Conservation (phyloP, 2,329 filamentous ascomycete species). For the Stemphylium vesicarium region DNA sequence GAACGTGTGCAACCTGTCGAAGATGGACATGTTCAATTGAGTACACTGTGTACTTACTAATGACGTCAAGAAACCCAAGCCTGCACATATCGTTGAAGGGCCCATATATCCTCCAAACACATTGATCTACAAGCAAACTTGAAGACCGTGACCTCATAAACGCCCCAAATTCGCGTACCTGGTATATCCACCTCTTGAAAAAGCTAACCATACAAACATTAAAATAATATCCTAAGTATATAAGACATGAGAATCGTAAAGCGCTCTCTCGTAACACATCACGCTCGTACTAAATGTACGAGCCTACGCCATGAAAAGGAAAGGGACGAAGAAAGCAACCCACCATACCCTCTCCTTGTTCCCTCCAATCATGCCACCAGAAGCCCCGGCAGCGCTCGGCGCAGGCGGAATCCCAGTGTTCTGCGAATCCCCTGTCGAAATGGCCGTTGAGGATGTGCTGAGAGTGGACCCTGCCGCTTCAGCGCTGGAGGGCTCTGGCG, state of each 20-base stretch:
- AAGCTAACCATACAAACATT: not conserved
- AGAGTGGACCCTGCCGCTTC: slow-evolving; percentile 15
- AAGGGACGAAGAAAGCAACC: slow-evolving; percentile 33
- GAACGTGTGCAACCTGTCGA: too few species aligned
- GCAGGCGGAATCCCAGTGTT: slow-evolving; percentile 34
- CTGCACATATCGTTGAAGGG: not conserved
- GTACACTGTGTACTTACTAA: not conserved
- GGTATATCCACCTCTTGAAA: slow-evolving; percentile 9
- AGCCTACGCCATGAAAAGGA: slow-evolving; percentile 11
- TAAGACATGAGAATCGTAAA: slow-evolving; percentile 17
- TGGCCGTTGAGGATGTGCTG: slow-evolving; percentile 19
- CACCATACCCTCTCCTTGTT: slow-evolving; percentile 42
- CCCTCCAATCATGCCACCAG: slow-evolving; percentile 4
- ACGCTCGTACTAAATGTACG: not conserved
- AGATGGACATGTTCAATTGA: not conserved
- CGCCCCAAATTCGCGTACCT: not conserved
- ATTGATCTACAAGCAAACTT: not conserved
- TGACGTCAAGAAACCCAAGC: not conserved
- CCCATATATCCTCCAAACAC: not conserved
- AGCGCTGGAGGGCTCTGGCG: slow-evolving; percentile 10
- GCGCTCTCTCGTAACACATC: not conserved
- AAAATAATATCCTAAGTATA: not conserved
- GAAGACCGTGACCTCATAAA: not conserved
- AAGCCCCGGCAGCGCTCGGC: slow-evolving; percentile 30
- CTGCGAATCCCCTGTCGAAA: slow-evolving; percentile 16